Evolutionary conservation across 1,284 basidiomycete genomes (phyloP), one percentile per base, ranked within the genome.

Genomic region (Ceratobasidium sp.): DNA sequence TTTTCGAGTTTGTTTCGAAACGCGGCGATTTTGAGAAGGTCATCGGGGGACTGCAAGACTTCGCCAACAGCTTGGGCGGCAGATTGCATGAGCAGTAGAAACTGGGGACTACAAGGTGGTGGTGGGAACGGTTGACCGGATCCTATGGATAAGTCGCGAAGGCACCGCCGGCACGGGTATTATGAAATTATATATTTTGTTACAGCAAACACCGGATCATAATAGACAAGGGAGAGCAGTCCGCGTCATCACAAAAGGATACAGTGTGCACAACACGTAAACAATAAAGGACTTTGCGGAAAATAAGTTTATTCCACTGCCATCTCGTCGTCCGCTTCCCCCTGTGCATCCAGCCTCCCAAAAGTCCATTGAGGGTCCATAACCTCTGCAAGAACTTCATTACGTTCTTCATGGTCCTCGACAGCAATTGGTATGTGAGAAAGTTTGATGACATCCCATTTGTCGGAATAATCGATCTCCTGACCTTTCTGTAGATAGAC

Each of bases 1-100:
- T 97, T 98, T 84, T 96, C 92, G 37, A 99, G 89, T 83, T 98
- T 98, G 87, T 97, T 97, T 78, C 95, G 91, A 81, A 96, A 95
- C 0, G 94, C 90, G 2, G 90, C 87, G 64, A 99, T 90, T 85
- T 99, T 99, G 81, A 91, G 87, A 65, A 99, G 91, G 85, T 99
- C 97, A 83, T 99, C 96, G 0, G 97, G 96, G 37, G 95, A 93
- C 80, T 96, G 94, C 2, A 97, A 88, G 81, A 95, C 92, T 85
- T 96, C 94, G 77, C 93, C 93, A 62, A 94, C 89, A 40, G 92
- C 91, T 82, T 95, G 93, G 0, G 93, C 91, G 44, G 93, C 92
- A 49, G 73, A 75, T 34, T 75, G 73, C 73, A 75, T 75, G 51
- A n/a, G 52, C 34, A 32, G 22, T 34, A 19, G 49, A 40, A 13